Base-by-base conservation (phyloP, 192 early-diverging fungal genomes). In the Podila epigama region DNA sequence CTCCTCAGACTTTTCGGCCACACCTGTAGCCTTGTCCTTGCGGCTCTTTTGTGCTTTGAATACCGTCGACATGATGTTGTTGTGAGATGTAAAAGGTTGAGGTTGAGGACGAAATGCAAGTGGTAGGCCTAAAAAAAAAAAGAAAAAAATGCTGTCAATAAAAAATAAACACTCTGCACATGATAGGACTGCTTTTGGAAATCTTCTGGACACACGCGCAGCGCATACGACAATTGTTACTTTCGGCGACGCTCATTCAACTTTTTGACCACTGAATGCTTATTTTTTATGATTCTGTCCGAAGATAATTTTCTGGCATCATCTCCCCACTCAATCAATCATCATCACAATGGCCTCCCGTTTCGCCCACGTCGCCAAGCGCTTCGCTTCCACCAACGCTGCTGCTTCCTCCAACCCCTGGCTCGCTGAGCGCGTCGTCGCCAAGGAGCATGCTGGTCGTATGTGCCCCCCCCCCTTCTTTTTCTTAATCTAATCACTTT, bases 361-460 rank as follows among this genome's bases (percentile, higher is more conserved):
- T 35, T 63, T 77, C 56, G 73, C 73, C 57, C 51, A 60, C 42
- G 73, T 66, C 36, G 73, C 61, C 60, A 77, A 68, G 66, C 73
- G 73, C 37, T 77, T 77, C 73, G 8, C 73, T 44, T 77, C 73
- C 54, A 44, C 62, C 25, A 41, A 56, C 12, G 28, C 50, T 41
- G 57, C 67, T 51, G 55, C 29, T 53, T 39, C 71, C 31, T 51
- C 65, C 51, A 77, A 77, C 73, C 53, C 73, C 51, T 77, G 73
- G 73, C 63, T 77, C 60, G 73, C 73, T 44, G 73, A 77, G 66
- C 73, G 73, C 66, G 54, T 28, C 36, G 60, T 66, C 50, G 54
- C 68, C 55, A 77, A 77, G 66, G 73, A 77, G 56, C 73, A 77
- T 33, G 73, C 73, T 42, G 73, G 73, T 54, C 73, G 73, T 77